Evolutionary conservation across 345 rosid genomes (phyloP).

Genomic region (Eucalyptus regnans): DNA sequence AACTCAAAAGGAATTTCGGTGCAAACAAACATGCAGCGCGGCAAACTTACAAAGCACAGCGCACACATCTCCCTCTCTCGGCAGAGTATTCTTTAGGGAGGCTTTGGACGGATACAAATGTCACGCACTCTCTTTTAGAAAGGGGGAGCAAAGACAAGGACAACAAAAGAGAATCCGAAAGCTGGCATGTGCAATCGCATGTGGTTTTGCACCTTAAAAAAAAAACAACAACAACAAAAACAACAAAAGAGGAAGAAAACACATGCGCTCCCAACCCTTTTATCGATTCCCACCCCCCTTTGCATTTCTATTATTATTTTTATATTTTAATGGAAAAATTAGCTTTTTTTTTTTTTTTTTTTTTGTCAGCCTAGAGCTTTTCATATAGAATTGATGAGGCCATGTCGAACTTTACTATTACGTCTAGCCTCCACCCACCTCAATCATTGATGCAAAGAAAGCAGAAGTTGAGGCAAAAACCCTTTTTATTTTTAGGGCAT

Average conservation of each 20-base stretch:
- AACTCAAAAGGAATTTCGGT: background rate
- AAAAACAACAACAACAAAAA: background rate
- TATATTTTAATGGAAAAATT: background rate
- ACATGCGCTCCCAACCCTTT: background rate
- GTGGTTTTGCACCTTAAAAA: background rate
- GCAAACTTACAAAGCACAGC: background rate
- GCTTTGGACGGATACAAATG: background rate
- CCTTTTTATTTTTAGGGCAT: background rate
- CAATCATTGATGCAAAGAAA: background rate
- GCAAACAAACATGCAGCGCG: background rate
- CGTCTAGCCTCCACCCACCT: background rate
- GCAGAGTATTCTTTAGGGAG: background rate
- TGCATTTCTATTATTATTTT: background rate
- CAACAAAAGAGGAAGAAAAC: background rate
- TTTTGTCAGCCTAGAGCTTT: background rate
- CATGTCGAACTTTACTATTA: background rate
- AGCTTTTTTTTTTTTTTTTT: too few species aligned
- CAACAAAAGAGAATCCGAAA: background rate
- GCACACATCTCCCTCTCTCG: background rate
- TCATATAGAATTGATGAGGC: background rate
- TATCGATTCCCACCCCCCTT: background rate
- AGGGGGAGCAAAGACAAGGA: background rate
- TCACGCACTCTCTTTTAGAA: background rate
- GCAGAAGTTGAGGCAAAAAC: background rate
- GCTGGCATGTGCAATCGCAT: slow-evolving; percentile 3